Base-by-base conservation (phyloP, 768 basidiomycete genomes). In the Tylopilus rubrobrunneus region DNA sequence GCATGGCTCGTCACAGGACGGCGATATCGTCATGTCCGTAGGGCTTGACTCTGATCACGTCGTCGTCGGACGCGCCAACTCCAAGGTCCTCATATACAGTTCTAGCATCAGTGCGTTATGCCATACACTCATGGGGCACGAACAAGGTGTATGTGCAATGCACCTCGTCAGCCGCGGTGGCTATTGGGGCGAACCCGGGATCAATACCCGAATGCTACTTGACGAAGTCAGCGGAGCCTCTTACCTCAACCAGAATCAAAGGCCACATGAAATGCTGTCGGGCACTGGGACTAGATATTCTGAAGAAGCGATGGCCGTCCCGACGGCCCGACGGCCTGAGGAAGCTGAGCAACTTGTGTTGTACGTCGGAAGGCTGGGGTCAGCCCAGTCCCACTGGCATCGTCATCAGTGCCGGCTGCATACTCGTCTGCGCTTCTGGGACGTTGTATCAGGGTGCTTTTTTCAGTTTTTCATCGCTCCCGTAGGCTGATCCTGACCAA, bases 141-240 rank as follows among this genome's bases (percentile, higher is more conserved):
- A n/a, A n/a, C n/a, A 78, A 21, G 95, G 95, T n/a, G 94, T 97
- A 1, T 98, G 95, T 95, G 87, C 89, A 14, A 82, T 97, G 14
- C 83, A 85, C 49, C 78, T 98, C 25, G 83, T 95, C 45, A 80
- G 80, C 23, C 77, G 79, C 39, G 85, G 86, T n/a, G 86, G 85
- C 1, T 62, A 66, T n/a, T n/a, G n/a, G n/a, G n/a, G n/a, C n/a
- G n/a, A n/a, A n/a, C n/a, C n/a, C n/a, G n/a, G n/a, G n/a, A 45
- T 76, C 5, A 42, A 58, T 45, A 53, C 40, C 36, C 55, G 56
- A 23, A 47, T 29, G 14, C 15, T 42, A 14, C 23, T 46, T 21
- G 56, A 66, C 17, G 56, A 61, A n/a, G n/a, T n/a, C n/a, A n/a
- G n/a, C n/a, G n/a, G n/a, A n/a, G 76, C 25, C 25, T 25, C 25